phyloP scores from a whole-genome alignment of 768 basidiomycete species.

The Calocera viscosa region DNA sequence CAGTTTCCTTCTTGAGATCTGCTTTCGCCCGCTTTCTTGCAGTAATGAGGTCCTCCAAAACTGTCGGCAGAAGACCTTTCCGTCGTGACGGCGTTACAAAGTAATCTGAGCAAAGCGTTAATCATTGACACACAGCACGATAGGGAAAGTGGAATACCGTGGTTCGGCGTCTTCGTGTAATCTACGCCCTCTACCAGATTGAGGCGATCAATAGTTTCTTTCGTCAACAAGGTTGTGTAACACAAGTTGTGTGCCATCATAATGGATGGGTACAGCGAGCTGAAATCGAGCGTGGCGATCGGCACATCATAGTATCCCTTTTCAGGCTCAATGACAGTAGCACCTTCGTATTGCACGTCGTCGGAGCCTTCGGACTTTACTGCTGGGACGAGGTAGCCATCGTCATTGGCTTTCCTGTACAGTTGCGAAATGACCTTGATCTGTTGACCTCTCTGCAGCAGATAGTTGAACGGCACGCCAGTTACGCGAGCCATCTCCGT shows the following conservation, averaged over 20 bases:
- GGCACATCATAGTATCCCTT: conserved; percentile 94
- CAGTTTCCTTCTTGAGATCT: conserved; percentile 91
- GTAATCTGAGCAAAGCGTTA: conserved; percentile 46
- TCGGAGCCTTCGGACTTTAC: conserved; percentile 80
- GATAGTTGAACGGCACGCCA: conserved; percentile 96
- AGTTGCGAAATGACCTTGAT: conserved; percentile 98
- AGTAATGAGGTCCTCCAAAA: conserved; percentile 84
- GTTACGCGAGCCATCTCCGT: conserved; percentile 99
- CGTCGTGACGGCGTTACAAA: conserved; percentile 62
- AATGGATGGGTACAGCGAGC: conserved; percentile 95
- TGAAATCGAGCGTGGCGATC: conserved; percentile 97
- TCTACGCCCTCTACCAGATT: conserved; percentile 71
- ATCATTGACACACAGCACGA: not conserved
- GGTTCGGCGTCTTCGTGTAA: conserved; percentile 91
- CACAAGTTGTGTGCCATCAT: conserved; percentile 99
- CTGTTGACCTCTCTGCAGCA: conserved; percentile 88
- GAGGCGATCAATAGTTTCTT: conserved; percentile 60
- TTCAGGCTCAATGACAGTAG: conserved; percentile 94
- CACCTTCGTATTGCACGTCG: conserved; percentile 89
- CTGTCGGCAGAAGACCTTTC: conserved; percentile 81
- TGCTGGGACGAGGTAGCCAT: conserved; percentile 80
- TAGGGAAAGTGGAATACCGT: conserved; percentile 41
- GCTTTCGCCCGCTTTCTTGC: conserved; percentile 91
- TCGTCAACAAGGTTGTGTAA: conserved; percentile 91
- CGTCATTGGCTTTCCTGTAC: conserved; percentile 81